Evolutionary conservation across 257 asterid species (phyloP).

Genomic region (Echites panduratus): DNA sequence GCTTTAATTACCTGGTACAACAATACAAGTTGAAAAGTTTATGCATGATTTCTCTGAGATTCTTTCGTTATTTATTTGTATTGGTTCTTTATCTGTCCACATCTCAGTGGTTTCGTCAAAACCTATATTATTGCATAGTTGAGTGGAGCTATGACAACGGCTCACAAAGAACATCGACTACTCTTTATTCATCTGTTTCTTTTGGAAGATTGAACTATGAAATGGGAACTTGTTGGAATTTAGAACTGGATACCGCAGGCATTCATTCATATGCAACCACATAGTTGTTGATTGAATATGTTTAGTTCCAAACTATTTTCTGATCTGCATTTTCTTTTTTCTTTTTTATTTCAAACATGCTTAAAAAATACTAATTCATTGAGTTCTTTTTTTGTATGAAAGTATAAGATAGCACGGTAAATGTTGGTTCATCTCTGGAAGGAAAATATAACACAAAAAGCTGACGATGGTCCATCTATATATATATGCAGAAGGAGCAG

Average conservation of each 20-base stretch:
- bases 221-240: background rate
- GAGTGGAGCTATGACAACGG: no score
- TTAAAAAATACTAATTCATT: background rate
- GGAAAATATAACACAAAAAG: background rate
- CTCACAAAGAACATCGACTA: background rate
- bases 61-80: background rate
- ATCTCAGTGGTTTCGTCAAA: no score
- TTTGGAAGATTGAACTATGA: background rate
- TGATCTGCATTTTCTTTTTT: background rate
- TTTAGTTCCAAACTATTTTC: background rate
- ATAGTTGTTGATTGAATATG: background rate
- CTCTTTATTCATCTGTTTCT: background rate
- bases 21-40: background rate
- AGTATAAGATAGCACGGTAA: background rate
- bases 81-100: no score
- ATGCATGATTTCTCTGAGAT: background rate
- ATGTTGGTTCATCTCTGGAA: background rate
- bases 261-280: no score
- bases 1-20: background rate
- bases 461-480: constrained; percentile 9
- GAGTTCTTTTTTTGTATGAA: background rate
- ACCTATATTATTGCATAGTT: no score
- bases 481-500: constrained; percentile 85
- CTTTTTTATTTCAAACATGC: background rate
- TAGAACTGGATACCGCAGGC: background rate